Evolutionary conservation across 2,329 filamentous ascomycete genomes (phyloP), one percentile per base, ranked within the genome.

Genomic region (Calonectria henricotiae): DNA sequence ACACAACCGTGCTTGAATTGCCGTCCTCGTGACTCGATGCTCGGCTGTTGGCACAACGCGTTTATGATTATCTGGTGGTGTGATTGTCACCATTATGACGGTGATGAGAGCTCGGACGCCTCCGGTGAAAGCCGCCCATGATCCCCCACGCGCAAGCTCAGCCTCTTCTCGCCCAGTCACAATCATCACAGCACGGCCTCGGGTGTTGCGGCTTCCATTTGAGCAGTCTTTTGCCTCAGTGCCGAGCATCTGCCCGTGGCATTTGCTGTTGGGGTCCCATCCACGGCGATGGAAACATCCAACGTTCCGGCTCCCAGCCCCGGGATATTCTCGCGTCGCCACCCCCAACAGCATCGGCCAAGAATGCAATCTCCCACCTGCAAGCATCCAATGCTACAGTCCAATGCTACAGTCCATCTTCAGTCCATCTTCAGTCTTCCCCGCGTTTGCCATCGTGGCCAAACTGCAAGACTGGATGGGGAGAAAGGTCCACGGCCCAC

Each of bases 31-130:
- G 43, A 64, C 47, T 64, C 68, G 20, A 41, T 43, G 23, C 63
- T 35, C 37, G 55, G 47, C n/a, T 43, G 17, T 6, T 46, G 25
- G 46, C 51, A 68, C 74, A 67, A 69, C 70, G 70, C 67, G 75
- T 70, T 76, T 74, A 51, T 73, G 47, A 75, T 55, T 66, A 64
- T 70, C 15, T 43, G 43, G 71, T 76, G 75, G 74, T 69, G 70
- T 74, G 75, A 76, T 72, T 47, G 74, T 76, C 61, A 73, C 60
- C 71, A 55, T 70, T 35, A 17, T 30, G 17, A 47, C 27, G 27
- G 27, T 30, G 27, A 30, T 30, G 27, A 30, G 27, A 60, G 47
- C 60, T 74, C 74, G 73, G 73, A 62, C 65, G 62, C 65, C 55
- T 67, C 69, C 73, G 74, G 73, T 61, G 39, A 61, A 4, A 5